A percentile compares a stretch with the other conserved stretches of the same genome.
phyloP scores from a whole-genome alignment of 164 flowering plant species.

The Magnolia officinalis region DNA sequence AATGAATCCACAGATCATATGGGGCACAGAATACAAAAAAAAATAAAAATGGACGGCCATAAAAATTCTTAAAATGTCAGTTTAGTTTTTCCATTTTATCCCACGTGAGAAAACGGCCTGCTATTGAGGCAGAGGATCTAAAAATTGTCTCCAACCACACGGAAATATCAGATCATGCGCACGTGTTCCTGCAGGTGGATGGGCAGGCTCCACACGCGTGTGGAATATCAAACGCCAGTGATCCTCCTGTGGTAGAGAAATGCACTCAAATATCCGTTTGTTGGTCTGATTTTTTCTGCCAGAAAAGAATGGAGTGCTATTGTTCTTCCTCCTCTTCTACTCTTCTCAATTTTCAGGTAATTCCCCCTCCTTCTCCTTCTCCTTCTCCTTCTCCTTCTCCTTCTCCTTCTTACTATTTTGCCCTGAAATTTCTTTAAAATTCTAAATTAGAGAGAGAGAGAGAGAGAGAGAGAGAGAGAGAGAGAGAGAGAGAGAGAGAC shows the following conservation, averaged over 20 bases:
- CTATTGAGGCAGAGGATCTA: no score
- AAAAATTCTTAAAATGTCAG: no score
- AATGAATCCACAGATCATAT: no score
- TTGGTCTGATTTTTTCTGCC: not conserved
- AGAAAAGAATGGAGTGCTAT: conserved; percentile 11
- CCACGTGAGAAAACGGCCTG: no score
- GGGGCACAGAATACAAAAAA: no score
- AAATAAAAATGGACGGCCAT: no score
- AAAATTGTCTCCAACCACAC: no score
- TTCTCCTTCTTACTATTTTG: not conserved
- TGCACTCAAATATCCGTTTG: not conserved
- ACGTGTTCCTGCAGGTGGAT: not conserved
- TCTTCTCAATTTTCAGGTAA: conserved; percentile 15
- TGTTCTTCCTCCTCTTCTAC: conserved; percentile 11
- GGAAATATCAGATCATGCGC: not conserved
- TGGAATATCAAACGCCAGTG: not conserved
- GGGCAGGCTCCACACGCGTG: not conserved
- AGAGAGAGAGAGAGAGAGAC: not conserved
- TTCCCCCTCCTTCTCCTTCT: not conserved
- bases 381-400: not conserved
- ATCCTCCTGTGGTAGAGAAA: not conserved
- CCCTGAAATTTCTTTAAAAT: not conserved
- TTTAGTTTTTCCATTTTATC: no score
- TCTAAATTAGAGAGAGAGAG: not conserved
- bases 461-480: not conserved